Conservation (phyloP, 306 rosid genomes). For the Luffa aegyptiaca region DNA sequence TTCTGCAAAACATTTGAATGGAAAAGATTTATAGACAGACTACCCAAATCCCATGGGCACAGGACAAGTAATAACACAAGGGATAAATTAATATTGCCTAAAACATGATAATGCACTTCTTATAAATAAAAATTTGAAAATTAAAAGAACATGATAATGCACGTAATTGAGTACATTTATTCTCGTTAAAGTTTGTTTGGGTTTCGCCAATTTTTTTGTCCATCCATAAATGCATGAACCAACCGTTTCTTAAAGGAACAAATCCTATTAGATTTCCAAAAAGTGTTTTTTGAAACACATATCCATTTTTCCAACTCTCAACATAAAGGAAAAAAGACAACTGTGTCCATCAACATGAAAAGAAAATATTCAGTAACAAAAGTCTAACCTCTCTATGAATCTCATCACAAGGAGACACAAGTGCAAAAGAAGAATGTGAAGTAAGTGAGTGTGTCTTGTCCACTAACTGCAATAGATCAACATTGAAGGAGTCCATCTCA, state of each 20-base stretch:
- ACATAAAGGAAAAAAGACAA: background rate
- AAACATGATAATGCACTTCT: background rate
- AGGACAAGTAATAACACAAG: background rate
- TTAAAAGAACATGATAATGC: background rate
- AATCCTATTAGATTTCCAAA: background rate
- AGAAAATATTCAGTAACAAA: background rate
- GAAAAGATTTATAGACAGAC: background rate
- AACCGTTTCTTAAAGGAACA: background rate
- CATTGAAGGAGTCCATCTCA: slow-evolving; percentile 26
- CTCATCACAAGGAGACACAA: slow-evolving; percentile 26
- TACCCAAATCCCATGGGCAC: background rate
- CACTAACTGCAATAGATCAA: slow-evolving; percentile 23
- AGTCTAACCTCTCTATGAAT: slow-evolving; percentile 38
- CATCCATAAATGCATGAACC: background rate
- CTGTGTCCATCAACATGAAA: background rate
- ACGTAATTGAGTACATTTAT: background rate
- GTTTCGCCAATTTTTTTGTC: background rate
- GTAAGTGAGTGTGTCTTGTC: slow-evolving; percentile 14
- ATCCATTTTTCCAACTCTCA: background rate
- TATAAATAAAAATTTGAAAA: too few species aligned
- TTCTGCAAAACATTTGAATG: background rate
- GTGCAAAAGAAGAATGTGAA: slow-evolving; percentile 18
- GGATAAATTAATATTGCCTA: background rate
- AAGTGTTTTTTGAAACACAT: background rate
- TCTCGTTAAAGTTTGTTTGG: background rate